Conservation (phyloP, 1,284 basidiomycete genomes). For the Ceratobasidium sp. region DNA sequence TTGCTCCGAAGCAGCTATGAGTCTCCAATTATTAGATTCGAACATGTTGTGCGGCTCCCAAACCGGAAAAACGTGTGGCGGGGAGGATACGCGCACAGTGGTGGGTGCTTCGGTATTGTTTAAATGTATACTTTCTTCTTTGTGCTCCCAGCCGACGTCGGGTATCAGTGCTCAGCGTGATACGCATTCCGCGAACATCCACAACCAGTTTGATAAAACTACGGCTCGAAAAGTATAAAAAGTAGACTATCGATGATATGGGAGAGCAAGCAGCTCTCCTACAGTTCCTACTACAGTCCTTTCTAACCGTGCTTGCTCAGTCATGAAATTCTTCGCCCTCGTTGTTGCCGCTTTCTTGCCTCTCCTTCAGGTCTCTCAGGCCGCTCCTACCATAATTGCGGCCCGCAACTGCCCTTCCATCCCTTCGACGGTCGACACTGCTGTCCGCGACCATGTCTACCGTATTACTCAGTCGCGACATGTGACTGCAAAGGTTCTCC, state of each 20-base stretch:
- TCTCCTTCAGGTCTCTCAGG: slow-evolving; percentile 25
- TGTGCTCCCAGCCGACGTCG: slow-evolving; percentile 7
- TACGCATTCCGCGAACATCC: background rate
- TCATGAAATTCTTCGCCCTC: slow-evolving; percentile 33
- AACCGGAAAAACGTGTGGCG: background rate
- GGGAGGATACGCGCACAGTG: slow-evolving; percentile 1
- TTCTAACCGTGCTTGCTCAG: background rate
- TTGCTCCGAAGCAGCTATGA: background rate
- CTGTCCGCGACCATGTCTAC: slow-evolving; percentile 37
- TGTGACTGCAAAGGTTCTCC: slow-evolving; percentile 37
- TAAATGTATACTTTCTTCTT: background rate
- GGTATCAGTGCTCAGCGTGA: slow-evolving; percentile 33
- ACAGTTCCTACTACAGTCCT: background rate
- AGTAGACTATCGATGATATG: background rate
- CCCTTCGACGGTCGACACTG: slow-evolving; percentile 30
- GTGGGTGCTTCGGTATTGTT: slow-evolving; percentile 14
- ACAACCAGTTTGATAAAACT: background rate
- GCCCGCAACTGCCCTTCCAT: slow-evolving; percentile 19
- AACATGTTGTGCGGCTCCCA: background rate
- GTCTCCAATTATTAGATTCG: background rate
- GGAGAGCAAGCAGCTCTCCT: background rate
- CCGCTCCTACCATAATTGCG: slow-evolving; percentile 15
- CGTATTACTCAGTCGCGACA: slow-evolving; percentile 16
- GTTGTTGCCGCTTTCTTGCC: slow-evolving; percentile 14
- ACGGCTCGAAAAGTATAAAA: slow-evolving; percentile 19